phyloP scores from a whole-genome alignment of 139 green algal genomes.

The Bryopsis sp. region DNA sequence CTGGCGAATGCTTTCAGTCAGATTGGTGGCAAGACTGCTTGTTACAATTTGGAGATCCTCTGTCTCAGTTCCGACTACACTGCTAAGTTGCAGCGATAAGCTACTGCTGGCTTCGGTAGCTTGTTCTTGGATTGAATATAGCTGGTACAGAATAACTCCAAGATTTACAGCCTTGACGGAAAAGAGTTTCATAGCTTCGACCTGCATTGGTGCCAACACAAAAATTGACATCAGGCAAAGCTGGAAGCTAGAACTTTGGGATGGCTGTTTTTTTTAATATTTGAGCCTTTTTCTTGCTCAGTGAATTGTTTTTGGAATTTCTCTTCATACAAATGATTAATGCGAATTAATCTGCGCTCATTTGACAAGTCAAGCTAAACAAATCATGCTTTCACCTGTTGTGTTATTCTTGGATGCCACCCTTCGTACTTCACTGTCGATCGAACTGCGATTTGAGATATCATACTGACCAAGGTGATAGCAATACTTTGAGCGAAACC shows the following conservation, averaged over 20 bases:
- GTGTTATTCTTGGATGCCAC: constrained; percentile 26
- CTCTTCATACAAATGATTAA: neutral
- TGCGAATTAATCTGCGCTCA: neutral
- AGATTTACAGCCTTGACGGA: constrained; percentile 31
- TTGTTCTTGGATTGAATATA: constrained; percentile 22
- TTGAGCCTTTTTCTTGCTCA: no score
- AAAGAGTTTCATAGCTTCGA: constrained; percentile 31
- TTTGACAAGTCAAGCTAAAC: neutral
- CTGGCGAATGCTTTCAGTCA: no score
- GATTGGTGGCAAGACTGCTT: no score
- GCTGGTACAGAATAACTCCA: constrained; percentile 22
- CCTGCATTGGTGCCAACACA: constrained; percentile 20
- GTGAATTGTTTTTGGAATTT: no score
- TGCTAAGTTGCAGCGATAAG: no score
- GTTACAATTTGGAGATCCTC: no score
- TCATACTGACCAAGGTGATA: constrained; percentile 27
- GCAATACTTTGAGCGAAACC: constrained; percentile 25
- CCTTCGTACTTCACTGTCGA: constrained; percentile 20
- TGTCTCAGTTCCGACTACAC: no score
- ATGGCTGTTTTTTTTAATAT: no score
- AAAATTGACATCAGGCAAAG: no score
- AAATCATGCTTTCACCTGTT: neutral
- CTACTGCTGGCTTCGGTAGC: no score
- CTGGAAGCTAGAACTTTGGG: no score
- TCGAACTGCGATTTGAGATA: constrained; percentile 2